Base-by-base conservation (phyloP, 495 filamentous ascomycete species). In the Penicillium tannophilum region DNA sequence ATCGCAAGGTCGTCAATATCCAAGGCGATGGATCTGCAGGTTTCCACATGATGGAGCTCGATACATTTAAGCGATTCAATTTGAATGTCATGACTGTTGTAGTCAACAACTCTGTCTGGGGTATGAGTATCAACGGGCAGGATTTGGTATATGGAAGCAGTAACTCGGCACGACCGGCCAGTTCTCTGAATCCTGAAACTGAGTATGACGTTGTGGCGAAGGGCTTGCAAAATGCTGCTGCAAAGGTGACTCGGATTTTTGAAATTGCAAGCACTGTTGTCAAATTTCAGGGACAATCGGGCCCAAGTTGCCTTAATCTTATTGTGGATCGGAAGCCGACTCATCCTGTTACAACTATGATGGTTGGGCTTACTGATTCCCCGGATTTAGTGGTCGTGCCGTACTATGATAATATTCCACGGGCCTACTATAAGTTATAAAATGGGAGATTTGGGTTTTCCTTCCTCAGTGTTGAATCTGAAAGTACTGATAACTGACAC, bases 1-100 rank as follows among this genome's bases (percentile, higher is more conserved):
- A 58, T 53, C 43, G 60, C 8, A 65, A 56, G 36, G 56, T 72
- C 1, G 48, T 72, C 14, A 67, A 61, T 41, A 44, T 72, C 0
- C 66, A 72, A 14, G 69, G 69, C 0, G 69, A 72, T 45, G 66
- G 66, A 14, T 69, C 66, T 6, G 62, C 66, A 1, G 69, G 69
- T 2, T 69, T 72, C 28, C 66, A 72, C 28, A 44, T 72, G 19
- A 67, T 69, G 66, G 69, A 72, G 43, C 60, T 72, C 1, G 69
- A 72, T 31, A 69, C 69, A 23, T 72, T 64, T 45, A 64, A 62
- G 36, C 43, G 69, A 20, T 59, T 69, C 47, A 52, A 61, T 8
- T 45, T 72, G 39, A 56, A 64, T 44, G 60, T 72, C 17, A 23
- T 72, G 46, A 72, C 69, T 0, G 56, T 72, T 11, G 58, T 72